Conservation (phyloP, 805 yeast genomes). For the Candida odintsovae region DNA sequence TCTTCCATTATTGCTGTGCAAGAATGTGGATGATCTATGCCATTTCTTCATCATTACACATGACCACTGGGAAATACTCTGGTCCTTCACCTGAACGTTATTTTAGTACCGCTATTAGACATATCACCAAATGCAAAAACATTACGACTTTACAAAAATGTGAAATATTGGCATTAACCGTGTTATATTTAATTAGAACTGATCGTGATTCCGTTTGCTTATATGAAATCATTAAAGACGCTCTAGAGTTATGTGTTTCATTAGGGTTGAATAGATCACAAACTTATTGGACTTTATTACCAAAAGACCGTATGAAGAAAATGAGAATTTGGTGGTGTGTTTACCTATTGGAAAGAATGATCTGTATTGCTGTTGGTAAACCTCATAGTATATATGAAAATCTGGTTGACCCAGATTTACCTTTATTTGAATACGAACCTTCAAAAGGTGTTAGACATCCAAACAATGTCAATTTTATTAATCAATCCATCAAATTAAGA, state of each 20-base stretch:
- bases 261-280: constrained; percentile 31
- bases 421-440: constrained; percentile 43
- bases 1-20: constrained; percentile 48
- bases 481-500: constrained; percentile 50
- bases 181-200: constrained; percentile 52
- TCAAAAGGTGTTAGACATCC: constrained; percentile 25
- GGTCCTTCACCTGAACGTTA: constrained; percentile 52
- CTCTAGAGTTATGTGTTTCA: constrained; percentile 39
- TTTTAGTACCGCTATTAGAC: constrained; percentile 55
- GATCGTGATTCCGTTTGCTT: constrained; percentile 53
- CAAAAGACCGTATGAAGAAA: constrained; percentile 31
- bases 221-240: constrained; percentile 47
- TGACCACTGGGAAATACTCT: constrained; percentile 49
- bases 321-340: constrained; percentile 61
- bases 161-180: constrained; percentile 46
- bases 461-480: constrained; percentile 34
- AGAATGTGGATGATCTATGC: constrained; percentile 52
- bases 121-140: constrained; percentile 40
- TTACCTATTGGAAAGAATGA: constrained; percentile 55
- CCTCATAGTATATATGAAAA: constrained; percentile 48
- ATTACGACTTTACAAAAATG: constrained; percentile 40
- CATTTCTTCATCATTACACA: constrained; percentile 45
- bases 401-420: constrained; percentile 41
- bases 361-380: constrained; percentile 56
- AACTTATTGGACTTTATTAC: constrained; percentile 26